Conservation (phyloP, 768 basidiomycete genomes). For the Rhodocollybia butyracea region DNA sequence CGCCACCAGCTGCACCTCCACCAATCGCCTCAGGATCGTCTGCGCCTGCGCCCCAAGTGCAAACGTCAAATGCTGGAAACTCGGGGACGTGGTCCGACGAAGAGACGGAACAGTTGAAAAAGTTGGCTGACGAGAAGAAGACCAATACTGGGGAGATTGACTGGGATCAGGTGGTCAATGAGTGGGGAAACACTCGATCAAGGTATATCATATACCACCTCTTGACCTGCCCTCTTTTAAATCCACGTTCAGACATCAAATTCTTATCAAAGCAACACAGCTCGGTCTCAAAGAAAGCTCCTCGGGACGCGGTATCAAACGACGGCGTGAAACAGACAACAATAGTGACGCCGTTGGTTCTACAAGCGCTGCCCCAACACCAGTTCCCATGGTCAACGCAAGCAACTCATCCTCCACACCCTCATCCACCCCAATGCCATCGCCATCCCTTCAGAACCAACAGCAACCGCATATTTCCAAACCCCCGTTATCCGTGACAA, state of each 20-base stretch:
- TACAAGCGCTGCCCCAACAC: constrained; percentile 28
- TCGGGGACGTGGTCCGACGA: constrained; percentile 80
- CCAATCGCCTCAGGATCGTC: constrained; percentile 21
- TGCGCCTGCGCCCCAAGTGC: too few species aligned
- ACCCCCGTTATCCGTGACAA: constrained; percentile 11
- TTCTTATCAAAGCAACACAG: constrained; percentile 77
- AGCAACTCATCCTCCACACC: constrained; percentile 28
- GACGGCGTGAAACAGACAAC: constrained; percentile 46
- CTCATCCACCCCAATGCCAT: constrained; percentile 47
- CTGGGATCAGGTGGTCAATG: constrained; percentile 75
- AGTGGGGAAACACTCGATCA: constrained; percentile 73
- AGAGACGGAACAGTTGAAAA: constrained; percentile 67
- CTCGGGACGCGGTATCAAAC: constrained; percentile 49
- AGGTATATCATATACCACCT: constrained; percentile 40
- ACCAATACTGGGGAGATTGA: constrained; percentile 59
- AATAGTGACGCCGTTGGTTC: constrained; percentile 21
- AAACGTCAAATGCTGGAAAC: constrained; percentile 40
- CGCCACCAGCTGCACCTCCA: constrained; percentile 15
- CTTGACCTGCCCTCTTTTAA: too few species aligned
- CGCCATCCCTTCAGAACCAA: constrained; percentile 47
- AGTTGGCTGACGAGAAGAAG: constrained; percentile 66
- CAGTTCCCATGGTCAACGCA: constrained; percentile 25
- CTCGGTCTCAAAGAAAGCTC: constrained; percentile 77
- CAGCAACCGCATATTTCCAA: constrained; percentile 32
- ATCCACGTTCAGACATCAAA: constrained; percentile 78